Evolutionary conservation across 1,284 basidiomycete genomes (phyloP).

Genomic region (Vanrija sp.): DNA sequence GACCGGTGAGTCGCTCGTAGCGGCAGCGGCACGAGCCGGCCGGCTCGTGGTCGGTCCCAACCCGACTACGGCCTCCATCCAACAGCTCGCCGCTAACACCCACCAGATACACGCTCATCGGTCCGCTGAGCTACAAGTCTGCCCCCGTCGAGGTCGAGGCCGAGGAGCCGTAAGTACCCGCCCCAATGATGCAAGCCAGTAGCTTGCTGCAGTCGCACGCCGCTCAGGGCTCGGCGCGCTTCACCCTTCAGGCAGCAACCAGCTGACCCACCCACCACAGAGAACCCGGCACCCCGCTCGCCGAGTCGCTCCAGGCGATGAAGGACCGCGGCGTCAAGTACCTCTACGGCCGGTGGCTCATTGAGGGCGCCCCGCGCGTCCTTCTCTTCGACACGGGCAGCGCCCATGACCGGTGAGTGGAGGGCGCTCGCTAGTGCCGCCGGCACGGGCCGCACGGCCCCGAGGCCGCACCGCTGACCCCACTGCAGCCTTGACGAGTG

Average conservation of each 20-base stretch:
- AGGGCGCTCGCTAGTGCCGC: no score
- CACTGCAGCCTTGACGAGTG: constrained; percentile 79
- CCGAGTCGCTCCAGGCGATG: constrained; percentile 70
- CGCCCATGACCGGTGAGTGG: constrained; percentile 60
- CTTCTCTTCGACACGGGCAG: constrained; percentile 93
- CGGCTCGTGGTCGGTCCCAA: background rate
- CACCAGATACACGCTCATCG: constrained; percentile 80
- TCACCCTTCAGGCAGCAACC: no score
- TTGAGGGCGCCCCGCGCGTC: constrained; percentile 90
- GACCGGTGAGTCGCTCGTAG: constrained; percentile 36
- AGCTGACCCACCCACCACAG: constrained; percentile 14
- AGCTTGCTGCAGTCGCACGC: background rate
- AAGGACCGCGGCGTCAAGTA: constrained; percentile 83
- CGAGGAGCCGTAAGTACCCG: constrained; percentile 66
- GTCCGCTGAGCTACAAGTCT: constrained; percentile 91
- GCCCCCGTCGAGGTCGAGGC: constrained; percentile 98
- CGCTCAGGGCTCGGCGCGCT: background rate
- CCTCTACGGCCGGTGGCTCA: constrained; percentile 95
- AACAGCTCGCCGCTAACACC: background rate
- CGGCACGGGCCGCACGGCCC: no score
- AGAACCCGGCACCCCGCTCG: constrained; percentile 57
- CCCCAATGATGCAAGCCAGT: constrained; percentile 22
- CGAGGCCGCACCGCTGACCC: background rate
- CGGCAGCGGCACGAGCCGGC: background rate
- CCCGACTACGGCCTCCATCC: background rate